These are phyloP conservation scores for Quillaja saponaria DNA, from an alignment of 306 rosid species.

Conservation along the genomic window DNA sequence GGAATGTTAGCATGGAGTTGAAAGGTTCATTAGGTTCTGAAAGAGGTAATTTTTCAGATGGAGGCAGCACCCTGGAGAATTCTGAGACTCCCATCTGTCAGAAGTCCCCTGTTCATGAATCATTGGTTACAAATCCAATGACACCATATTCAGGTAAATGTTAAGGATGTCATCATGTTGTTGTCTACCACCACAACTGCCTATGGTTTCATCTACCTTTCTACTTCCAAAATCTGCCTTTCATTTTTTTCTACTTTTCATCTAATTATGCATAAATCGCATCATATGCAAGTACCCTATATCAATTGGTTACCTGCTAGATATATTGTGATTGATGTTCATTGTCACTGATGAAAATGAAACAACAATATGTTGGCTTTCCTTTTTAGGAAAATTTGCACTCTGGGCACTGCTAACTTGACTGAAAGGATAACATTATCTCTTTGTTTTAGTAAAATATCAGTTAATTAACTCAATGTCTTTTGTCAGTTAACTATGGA, in stretches of 20 bases:
- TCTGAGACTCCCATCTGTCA: conserved; percentile 52
- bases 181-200: not conserved
- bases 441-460: too few species aligned
- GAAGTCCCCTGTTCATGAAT: conserved; percentile 55
- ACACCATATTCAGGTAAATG: conserved; percentile 59
- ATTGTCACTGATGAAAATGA: not conserved
- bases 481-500: not conserved
- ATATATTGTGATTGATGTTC: not conserved
- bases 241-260: not conserved
- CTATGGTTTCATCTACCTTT: not conserved
- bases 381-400: too few species aligned
- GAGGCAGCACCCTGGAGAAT: conserved; percentile 56
- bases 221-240: too few species aligned
- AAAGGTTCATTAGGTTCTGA: conserved; percentile 59
- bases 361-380: not conserved
- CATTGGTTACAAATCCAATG: conserved; percentile 39
- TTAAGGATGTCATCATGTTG: conserved; percentile 1
- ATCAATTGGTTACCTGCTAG: not conserved
- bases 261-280: not conserved
- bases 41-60: conserved; percentile 58
- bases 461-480: too few species aligned
- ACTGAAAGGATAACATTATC: too few species aligned
- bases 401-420: too few species aligned
- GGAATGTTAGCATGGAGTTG: conserved; percentile 65
- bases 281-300: conserved; percentile 8